Base-by-base conservation (phyloP, 1,139 yeast genomes). In the Wickerhamomyces sp. region DNA sequence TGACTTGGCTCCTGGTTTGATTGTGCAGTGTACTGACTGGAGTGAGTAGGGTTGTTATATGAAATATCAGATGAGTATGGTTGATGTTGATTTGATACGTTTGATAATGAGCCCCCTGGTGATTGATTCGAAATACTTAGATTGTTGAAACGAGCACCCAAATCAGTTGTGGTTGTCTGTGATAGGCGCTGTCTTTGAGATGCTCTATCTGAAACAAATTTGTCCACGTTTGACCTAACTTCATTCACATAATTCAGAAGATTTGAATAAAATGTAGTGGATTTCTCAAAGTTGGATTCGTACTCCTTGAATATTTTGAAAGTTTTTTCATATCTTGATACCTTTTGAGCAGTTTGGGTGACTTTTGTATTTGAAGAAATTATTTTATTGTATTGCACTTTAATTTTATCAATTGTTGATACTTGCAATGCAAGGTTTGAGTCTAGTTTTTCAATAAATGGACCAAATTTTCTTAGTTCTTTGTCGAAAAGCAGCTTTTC, bases 381-480 rank as follows among this genome's bases (percentile, higher is more conserved):
- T 14, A 88, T 71, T 18, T 63, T 64, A 39, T 70, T 73, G 81
- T 95, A 80, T 24, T 69, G 67, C 8, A 60, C 58, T 40, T 82
- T 80, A 35, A 89, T 37, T 66, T 65, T 24, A 88, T 70, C 27
- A 81, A 62, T 5, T 65, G 62, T 33, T 72, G 70, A 56, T 89
- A 96, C 38, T 78, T 79, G 36, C 69, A 5, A 6, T 25, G 29
- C 72, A 16, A 82, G 71, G 14, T 92, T 76, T 5, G 79, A 76
- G 35, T 81, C 87, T 31, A 92, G 67, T 40, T 95, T 76, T 4
- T 72, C 67, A 40, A 78, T 78, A 50, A 78, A 80, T 0, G 85
- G 85, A 29, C 76, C 75, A 58, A 88, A 92, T 60, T 92, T 92
- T 38, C 74, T 76, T 48, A 92, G 65, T 58, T 89, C 96, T 41